A percentile compares a stretch with the other conserved stretches of the same genome.
phyloP scores from a whole-genome alignment of 306 rosid genomes.

The Cucurbita moschata region DNA sequence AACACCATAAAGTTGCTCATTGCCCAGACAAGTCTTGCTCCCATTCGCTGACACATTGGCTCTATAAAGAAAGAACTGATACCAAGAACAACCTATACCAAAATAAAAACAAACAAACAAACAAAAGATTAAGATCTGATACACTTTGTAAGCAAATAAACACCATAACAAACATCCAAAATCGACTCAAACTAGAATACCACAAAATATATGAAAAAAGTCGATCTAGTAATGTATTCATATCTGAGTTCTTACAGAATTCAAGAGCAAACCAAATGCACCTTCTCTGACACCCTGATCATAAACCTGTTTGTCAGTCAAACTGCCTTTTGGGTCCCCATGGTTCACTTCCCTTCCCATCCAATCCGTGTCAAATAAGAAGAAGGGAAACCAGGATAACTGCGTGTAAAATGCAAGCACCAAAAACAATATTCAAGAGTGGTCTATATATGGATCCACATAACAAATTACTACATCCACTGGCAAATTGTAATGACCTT shows the following conservation, averaged over 20 bases:
- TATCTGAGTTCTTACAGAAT: conserved; percentile 89
- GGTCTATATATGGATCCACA: conserved; percentile 14
- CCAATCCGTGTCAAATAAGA: conserved; percentile 97
- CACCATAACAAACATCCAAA: neutral
- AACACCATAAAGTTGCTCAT: conserved; percentile 86
- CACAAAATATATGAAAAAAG: conserved; percentile 1
- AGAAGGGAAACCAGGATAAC: conserved; percentile 97
- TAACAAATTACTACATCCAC: neutral
- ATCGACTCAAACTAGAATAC: neutral
- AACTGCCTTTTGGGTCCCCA: conserved; percentile 79
- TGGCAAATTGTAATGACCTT: neutral
- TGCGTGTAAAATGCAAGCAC: conserved; percentile 22
- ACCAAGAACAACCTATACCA: conserved; percentile 79
- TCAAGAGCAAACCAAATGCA: conserved; percentile 99
- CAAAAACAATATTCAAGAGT: conserved; percentile 7
- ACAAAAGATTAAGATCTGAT: conserved; percentile 7
- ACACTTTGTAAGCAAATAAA: neutral
- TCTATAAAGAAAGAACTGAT: conserved; percentile 83
- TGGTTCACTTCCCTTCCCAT: conserved; percentile 99
- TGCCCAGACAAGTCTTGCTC: conserved; percentile 89
- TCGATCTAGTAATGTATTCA: conserved; percentile 14
- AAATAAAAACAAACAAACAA: neutral
- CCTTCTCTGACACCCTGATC: conserved; percentile 98
- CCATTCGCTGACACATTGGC: conserved; percentile 86
- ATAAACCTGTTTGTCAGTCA: conserved; percentile 37